Conservation (phyloP, 176 grass and related monocot species). For the Juncus inflexus region DNA sequence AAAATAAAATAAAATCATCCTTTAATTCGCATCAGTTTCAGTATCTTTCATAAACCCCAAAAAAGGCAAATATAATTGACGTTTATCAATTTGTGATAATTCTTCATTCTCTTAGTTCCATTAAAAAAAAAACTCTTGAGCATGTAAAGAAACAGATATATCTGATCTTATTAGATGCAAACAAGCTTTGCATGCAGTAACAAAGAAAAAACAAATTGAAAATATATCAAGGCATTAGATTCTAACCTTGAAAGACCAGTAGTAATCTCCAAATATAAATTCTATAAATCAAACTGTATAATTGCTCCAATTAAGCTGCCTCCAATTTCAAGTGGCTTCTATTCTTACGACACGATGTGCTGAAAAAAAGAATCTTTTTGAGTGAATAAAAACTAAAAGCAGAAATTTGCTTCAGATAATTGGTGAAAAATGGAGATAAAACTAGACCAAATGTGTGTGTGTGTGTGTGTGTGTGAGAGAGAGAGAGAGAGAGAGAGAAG, state of each 20-base stretch:
- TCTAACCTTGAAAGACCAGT: conserved; percentile 18
- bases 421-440: neutral
- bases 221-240: neutral
- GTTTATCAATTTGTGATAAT: too few relatives aligned
- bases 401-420: conserved; percentile 9
- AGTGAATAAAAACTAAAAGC: neutral
- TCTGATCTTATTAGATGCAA: too few relatives aligned
- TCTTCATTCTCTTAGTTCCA: too few relatives aligned
- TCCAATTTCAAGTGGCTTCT: conserved; percentile 1
- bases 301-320: neutral
- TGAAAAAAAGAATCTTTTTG: conserved; percentile 2
- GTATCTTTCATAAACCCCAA: too few relatives aligned
- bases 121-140: too few relatives aligned
- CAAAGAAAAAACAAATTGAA: too few relatives aligned
- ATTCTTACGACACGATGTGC: conserved; percentile 2
- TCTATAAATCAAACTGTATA: neutral
- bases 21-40: too few relatives aligned
- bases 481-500: neutral
- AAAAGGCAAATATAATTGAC: too few relatives aligned
- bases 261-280: neutral
- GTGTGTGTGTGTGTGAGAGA: neutral
- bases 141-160: too few relatives aligned
- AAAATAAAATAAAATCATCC: too few relatives aligned
- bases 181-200: too few relatives aligned
- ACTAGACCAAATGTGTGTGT: neutral